Conservation (phyloP, 352 stramenopile species). For the Globisporangium cylindrosporum region DNA sequence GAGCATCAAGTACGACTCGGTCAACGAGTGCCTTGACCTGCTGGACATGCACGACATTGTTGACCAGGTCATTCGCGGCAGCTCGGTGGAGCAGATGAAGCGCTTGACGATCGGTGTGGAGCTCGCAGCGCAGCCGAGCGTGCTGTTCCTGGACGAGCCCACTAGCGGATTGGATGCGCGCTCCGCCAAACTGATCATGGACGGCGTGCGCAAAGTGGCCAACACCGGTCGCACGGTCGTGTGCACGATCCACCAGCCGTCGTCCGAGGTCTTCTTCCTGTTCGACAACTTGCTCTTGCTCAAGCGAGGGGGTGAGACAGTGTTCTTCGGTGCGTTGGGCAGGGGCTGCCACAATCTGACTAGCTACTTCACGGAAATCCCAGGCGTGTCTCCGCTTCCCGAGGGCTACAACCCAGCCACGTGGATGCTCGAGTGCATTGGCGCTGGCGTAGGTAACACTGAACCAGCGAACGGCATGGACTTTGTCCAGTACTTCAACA, state of each 20-base stretch:
- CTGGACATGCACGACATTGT: slow-evolving; percentile 55
- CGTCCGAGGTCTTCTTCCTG: slow-evolving; percentile 84
- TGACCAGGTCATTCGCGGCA: slow-evolving; percentile 60
- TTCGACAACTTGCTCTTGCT: slow-evolving; percentile 86
- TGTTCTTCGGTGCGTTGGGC: slow-evolving; percentile 26
- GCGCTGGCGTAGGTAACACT: slow-evolving; percentile 20
- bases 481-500: background rate
- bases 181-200: slow-evolving; percentile 84
- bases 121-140: slow-evolving; percentile 80
- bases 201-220: slow-evolving; percentile 87
- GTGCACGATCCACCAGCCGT: slow-evolving; percentile 93
- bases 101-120: slow-evolving; percentile 88
- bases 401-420: slow-evolving; percentile 40
- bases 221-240: slow-evolving; percentile 73
- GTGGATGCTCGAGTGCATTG: slow-evolving; percentile 24
- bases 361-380: background rate
- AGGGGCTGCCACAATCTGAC: background rate
- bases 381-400: background rate
- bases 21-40: slow-evolving; percentile 74
- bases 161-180: slow-evolving; percentile 88
- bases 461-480: background rate
- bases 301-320: slow-evolving; percentile 30
- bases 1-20: slow-evolving; percentile 19
- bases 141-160: slow-evolving; percentile 90
- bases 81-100: slow-evolving; percentile 61